Evolutionary conservation across 495 filamentous ascomycete genomes (phyloP), one percentile per base, ranked within the genome.

Genomic region (Rusavskia elegans): DNA sequence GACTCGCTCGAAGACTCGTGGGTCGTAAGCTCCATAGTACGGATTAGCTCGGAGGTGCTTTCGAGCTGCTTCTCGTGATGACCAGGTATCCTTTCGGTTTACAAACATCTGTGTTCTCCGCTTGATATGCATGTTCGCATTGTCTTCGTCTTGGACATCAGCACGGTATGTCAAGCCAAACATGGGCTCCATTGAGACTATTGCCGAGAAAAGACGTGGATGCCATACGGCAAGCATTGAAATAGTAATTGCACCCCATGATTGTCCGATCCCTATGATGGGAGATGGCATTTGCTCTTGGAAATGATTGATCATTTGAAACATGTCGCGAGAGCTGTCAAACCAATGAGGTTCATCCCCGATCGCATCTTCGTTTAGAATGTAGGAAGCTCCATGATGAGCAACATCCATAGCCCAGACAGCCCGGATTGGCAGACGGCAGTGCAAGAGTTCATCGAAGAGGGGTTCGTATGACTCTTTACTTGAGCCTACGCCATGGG

Each of bases 381-480:
- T 17, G 16, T 55, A 58, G 20, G 53, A 58, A n/a, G 42, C 45
- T 27, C 68, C 69, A 52, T 73, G 71, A 23, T 68, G 62, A n/a
- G 64, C 63, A 5, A 67, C 59, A 54, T 73, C 71, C 45, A 67
- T 64, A n/a, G 67, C 66, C 61, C 66, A 74, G 35, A 73, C 65
- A 27, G 58, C 58, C 21, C 66, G 59, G 48, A 74, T 71, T 7
- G 49, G 53, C n/a, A 72, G 60, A 11, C 53, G 55, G 3, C 59
- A 52, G 5, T 52, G 30, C 17, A 67, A 50, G 10, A 72, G 58
- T 17, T 72, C 69, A 45, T 71, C 68, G 63, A 69, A 71, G 25
- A 74, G 53, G 10, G 71, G 71, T 52, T 74, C 71, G 51, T 73
- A 72, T 17, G 66, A 51, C 52, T 74, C 70, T 62, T 74, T 74